A percentile compares a stretch with the other conserved stretches of the same genome.
Conservation (phyloP, 148 eudicot species). For the Tetragonia tetragonoides region DNA sequence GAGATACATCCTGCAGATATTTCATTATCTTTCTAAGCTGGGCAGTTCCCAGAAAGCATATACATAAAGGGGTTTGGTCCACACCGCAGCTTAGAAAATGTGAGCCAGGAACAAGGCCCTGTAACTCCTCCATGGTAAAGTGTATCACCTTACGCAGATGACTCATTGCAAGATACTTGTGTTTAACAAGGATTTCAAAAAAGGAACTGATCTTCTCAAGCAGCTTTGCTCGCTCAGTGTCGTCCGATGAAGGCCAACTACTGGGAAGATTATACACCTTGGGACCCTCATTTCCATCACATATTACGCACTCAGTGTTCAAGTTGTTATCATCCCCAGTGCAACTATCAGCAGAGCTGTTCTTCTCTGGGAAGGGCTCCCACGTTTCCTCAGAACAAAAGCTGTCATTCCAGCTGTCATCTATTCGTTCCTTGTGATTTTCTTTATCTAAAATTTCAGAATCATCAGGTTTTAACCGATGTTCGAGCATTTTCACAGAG, state of each 20-base stretch:
- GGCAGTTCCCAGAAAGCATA: constrained; percentile 75
- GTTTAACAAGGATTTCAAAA: constrained; percentile 53
- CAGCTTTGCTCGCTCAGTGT: constrained; percentile 68
- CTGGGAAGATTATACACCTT: constrained; percentile 43
- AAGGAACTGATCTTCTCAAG: constrained; percentile 64
- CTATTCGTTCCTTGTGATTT: constrained; percentile 32
- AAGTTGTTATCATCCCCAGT: constrained; percentile 34
- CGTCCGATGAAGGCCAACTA: constrained; percentile 79
- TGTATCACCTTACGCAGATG: constrained; percentile 71
- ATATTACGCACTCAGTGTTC: constrained; percentile 42
- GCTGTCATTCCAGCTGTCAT: constrained; percentile 40
- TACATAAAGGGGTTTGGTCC: constrained; percentile 76
- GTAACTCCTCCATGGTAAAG: constrained; percentile 70
- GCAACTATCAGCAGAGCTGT: constrained; percentile 36
- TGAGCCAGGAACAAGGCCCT: constrained; percentile 62
- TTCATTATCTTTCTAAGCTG: constrained; percentile 68
- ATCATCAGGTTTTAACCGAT: constrained; percentile 40
- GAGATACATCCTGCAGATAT: constrained; percentile 68
- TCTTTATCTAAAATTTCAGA: constrained; percentile 30
- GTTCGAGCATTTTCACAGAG: constrained; percentile 55
- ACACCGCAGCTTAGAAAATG: constrained; percentile 60
- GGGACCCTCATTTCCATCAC: constrained; percentile 38
- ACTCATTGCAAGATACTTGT: constrained; percentile 69
- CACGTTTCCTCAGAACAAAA: constrained; percentile 50
- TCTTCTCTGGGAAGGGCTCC: constrained; percentile 45